Conservation (phyloP, 345 rosid genomes). For the Populus euphratica region DNA sequence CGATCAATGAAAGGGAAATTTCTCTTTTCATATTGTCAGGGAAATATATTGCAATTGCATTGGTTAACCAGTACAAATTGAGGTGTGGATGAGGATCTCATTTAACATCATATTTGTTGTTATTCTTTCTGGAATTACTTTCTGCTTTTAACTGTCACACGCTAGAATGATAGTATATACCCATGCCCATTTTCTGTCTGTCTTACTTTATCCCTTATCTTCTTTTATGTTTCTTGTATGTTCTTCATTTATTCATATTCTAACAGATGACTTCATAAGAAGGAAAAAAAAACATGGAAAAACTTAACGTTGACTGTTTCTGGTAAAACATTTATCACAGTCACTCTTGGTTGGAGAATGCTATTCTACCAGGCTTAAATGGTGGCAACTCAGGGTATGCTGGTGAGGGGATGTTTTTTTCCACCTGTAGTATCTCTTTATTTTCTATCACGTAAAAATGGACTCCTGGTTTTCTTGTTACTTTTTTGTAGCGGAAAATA, state of each 20-base stretch:
- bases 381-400: constrained; percentile 48
- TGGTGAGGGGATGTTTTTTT: constrained; percentile 39
- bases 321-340: constrained; percentile 33
- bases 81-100: constrained; percentile 43
- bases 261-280: constrained; percentile 1
- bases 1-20: constrained; percentile 63
- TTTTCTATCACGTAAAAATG: not conserved
- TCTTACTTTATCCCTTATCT: not conserved
- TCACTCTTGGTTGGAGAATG: constrained; percentile 61
- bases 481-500: not conserved
- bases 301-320: constrained; percentile 6
- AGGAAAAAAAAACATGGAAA: not conserved
- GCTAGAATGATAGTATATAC: not conserved
- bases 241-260: not conserved
- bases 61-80: constrained; percentile 85
- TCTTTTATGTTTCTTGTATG: not conserved
- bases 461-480: not conserved
- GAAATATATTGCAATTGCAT: constrained; percentile 74
- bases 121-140: not conserved
- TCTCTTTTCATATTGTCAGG: constrained; percentile 72
- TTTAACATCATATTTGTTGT: constrained; percentile 8
- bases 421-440: not conserved
- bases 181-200: not conserved
- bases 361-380: constrained; percentile 49
- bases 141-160: not conserved